phyloP scores from a whole-genome alignment of 1,284 basidiomycete species.

The Tilletia walkeri region DNA sequence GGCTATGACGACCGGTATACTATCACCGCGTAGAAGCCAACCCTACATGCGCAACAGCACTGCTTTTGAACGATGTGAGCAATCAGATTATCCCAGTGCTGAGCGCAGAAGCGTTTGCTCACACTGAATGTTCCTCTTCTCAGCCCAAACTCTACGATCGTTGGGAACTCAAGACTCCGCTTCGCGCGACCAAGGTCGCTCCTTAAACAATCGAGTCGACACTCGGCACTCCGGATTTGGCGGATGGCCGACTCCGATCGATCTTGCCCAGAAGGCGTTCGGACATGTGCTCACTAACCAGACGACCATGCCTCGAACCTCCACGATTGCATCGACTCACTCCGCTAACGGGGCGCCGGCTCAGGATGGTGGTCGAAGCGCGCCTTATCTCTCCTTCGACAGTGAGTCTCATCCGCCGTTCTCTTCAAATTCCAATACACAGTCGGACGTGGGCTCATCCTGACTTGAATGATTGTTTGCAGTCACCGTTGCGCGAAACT shows the following conservation, averaged over 20 bases:
- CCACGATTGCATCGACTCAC: conserved; percentile 62
- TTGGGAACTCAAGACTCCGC: background rate
- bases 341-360: conserved; percentile 50
- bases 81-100: background rate
- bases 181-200: background rate
- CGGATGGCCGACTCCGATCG: conserved; percentile 80
- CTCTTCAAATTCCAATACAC: too few relatives aligned
- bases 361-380: conserved; percentile 53
- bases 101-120: background rate
- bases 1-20: conserved; percentile 16
- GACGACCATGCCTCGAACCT: conserved; percentile 70
- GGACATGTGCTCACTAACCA: conserved; percentile 46
- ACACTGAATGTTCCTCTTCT: background rate
- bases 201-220: conserved; percentile 20
- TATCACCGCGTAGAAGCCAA: conserved; percentile 7
- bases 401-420: background rate
- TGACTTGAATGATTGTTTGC: background rate
- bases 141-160: conserved; percentile 10
- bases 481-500: conserved; percentile 65
- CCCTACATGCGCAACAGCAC: conserved; percentile 18
- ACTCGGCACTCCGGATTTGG: conserved; percentile 64
- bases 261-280: conserved; percentile 64
- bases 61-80: background rate
- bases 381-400: conserved; percentile 82
- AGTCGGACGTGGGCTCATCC: too few relatives aligned